These are phyloP conservation scores for Flaveria linearis DNA, from an alignment of 129 eudicot species.

Conservation along the genomic window DNA sequence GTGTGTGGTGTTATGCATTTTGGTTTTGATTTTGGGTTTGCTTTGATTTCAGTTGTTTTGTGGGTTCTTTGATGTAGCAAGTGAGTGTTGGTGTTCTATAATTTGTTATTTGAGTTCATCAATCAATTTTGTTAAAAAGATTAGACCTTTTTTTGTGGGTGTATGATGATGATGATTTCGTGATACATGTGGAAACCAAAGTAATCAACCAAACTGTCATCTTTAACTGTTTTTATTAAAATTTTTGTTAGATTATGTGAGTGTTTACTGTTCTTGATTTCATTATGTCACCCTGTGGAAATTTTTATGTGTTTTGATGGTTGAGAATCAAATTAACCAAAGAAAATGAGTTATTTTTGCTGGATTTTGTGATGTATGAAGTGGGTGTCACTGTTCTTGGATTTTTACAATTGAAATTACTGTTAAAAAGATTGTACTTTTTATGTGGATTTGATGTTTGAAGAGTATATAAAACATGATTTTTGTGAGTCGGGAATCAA, in stretches of 20 bases:
- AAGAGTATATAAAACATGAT: neutral
- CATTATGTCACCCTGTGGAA: neutral
- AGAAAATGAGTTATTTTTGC: slow-evolving; percentile 14
- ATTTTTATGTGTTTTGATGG: slow-evolving; percentile 8
- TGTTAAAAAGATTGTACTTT: neutral
- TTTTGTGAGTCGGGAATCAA: slow-evolving; percentile 7
- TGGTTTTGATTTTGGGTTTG: neutral
- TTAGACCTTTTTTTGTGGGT: neutral
- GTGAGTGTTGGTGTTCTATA: neutral
- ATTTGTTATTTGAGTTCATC: neutral
- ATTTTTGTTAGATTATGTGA: slow-evolving; percentile 10
- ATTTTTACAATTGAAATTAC: neutral
- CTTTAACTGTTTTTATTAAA: neutral
- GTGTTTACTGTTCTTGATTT: neutral
- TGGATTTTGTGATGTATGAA: slow-evolving; percentile 13
- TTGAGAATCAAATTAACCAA: slow-evolving; percentile 6
- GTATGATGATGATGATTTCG: neutral
- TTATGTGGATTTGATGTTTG: neutral
- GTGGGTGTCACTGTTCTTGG: slow-evolving; percentile 25
- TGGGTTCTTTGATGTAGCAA: neutral
- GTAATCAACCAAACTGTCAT: neutral
- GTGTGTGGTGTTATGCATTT: neutral
- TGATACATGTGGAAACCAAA: neutral
- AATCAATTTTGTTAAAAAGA: neutral
- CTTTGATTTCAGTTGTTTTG: neutral